Evolutionary conservation across 1,139 yeast species (phyloP), one percentile per base, ranked within the genome.

Genomic region (Saccharomyces hybrid): DNA sequence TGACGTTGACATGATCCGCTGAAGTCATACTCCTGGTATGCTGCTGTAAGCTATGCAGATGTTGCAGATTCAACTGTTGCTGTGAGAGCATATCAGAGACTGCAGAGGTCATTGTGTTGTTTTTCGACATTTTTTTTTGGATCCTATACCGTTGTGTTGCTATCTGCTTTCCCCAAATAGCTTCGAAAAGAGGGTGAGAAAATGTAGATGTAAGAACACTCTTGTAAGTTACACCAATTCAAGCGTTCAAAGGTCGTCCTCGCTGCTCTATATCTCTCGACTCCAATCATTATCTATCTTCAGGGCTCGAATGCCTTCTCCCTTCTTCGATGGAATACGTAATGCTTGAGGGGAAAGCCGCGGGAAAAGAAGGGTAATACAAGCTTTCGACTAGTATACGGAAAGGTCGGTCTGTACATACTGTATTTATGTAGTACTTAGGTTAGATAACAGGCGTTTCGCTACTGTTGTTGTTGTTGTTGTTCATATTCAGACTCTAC

Each of bases 71-170:
- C 49, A 58, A 62, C 54, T 70, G 76, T 46, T 75, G 72, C 57
- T 74, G 78, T 52, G 70, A 64, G 41, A 63, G 60, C 56, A 67
- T 67, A 50, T 66, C 70, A 46, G 72, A 65, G 47, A 66, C 60
- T 48, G 57, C 62, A 28, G 73, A 69, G 49, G 63, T 63, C 73
- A 70, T 68, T 7, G 73, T 70, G 48, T 72, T 70, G 58, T 69
- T 67, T 49, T 71, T 65, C 5, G 74, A 70, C 66, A 63, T 63
- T 49, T 11, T 48, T 31, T 41, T 41, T 26, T 11, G 42, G 14
- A 28, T 25, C 14, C 38, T 19, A 23, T 26, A 47, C 38, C 9
- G n/a, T 13, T 14, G 13, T 26, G n/a, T 44, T 26, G 28, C 16
- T 11, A 26, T 26, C 9, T 16, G 47, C 9, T 44, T 32, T 32